phyloP scores from a whole-genome alignment of 257 asterid species.

The Eucommia ulmoides region DNA sequence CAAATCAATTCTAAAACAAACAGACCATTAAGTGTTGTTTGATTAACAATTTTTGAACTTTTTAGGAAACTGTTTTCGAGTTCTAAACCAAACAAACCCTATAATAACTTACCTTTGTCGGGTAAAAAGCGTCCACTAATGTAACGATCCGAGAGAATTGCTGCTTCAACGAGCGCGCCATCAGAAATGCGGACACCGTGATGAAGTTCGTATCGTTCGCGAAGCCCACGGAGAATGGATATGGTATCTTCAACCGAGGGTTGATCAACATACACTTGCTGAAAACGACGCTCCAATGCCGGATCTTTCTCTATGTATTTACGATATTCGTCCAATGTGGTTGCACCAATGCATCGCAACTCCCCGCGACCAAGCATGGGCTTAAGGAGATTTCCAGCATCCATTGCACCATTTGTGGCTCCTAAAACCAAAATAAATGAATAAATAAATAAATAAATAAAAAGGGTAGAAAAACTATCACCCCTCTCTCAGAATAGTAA shows the following conservation, averaged over 20 bases:
- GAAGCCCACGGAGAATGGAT: neutral
- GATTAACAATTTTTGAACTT: too few relatives aligned
- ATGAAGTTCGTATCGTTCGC: neutral
- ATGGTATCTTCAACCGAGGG: neutral
- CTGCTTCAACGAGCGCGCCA: neutral
- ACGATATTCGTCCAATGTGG: conserved; percentile 1
- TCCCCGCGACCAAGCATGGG: neutral
- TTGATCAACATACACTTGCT: neutral
- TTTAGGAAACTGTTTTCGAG: too few relatives aligned
- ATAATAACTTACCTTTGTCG: conserved; percentile 1
- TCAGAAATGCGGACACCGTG: neutral
- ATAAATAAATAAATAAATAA: too few relatives aligned
- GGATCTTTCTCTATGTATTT: neutral
- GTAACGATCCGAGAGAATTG: neutral
- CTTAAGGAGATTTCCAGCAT: neutral
- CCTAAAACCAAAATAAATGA: neutral
- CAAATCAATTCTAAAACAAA: too few relatives aligned
- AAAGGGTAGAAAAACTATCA: neutral
- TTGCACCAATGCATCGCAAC: neutral
- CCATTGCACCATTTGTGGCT: conserved; percentile 1
- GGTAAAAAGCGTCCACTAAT: neutral
- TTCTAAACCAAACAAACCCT: too few relatives aligned
- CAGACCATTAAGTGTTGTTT: too few relatives aligned
- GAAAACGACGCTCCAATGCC: conserved; percentile 1
- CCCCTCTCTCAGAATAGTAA: too few relatives aligned